Base-by-base conservation (phyloP, 2,329 filamentous ascomycete genomes). In the Hypoxylon sp. region DNA sequence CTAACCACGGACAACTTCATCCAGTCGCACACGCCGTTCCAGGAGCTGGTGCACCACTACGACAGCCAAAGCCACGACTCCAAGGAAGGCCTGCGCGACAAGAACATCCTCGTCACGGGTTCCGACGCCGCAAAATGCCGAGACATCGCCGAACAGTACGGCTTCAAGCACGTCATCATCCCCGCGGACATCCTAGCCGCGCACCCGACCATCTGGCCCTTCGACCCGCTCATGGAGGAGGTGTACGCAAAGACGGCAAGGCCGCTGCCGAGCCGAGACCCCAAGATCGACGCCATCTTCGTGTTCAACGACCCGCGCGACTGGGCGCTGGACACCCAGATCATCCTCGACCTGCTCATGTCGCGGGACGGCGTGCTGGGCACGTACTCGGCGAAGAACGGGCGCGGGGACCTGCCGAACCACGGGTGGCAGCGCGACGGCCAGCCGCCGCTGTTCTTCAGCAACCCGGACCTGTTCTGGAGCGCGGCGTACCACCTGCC, bases 231-330 rank as follows among this genome's bases (percentile, higher is more conserved):
- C 44, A 86, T 91, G 72, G 79, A 82, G 26, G 79, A 86, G 40
- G 85, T 90, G 75, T 93, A 93, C 78, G 81, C 79, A 42, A 72
- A 75, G 5, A 86, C 85, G 60, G 83, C 86, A 14, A 84, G 84
- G 36, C 85, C 87, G 1, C 81, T 92, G 0, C 89, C 89, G 0
- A 74, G 71, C 7, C 82, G 81, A 11, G 80, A 85, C 67, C 78
- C 81, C 49, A 93, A 93, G 72, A 91, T 99, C 71, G 93, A 97
- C 74, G 93, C 94, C 26, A 88, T 98, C 26, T 91, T 98, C 73
- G 91, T 97, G 5, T 97, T 95, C 84, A 97, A 97, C 77, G 96
- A 98, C 78, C 94, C 96, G 2, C 88, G 96, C 59, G 96, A 99
- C 81, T 99, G 96, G 96, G 93, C 92, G 0, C 85, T 97, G 8